Base-by-base conservation (phyloP, 2,329 filamentous ascomycete species). In the Penicillium sp. region DNA sequence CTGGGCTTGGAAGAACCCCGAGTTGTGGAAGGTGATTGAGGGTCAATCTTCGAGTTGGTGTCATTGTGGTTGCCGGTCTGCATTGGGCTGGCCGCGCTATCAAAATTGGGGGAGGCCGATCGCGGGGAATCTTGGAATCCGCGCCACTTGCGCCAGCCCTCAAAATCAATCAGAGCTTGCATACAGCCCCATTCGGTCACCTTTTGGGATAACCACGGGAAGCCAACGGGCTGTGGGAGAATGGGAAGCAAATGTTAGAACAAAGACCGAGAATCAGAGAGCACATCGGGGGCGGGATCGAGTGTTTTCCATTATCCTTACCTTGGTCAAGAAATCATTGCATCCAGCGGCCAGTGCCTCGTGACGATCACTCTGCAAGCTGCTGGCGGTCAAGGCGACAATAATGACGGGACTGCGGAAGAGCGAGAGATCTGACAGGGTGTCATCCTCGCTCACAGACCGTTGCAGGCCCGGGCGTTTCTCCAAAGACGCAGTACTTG, bases 121-220 rank as follows among this genome's bases (percentile, higher is more conserved):
- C 40, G 50, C 28, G 56, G 53, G 12, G 61, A 57, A 39, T 68
- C 68, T 35, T 70, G 71, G 63, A 88, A 91, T 62, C 93, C 88
- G 68, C 95, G 95, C 93, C 93, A 98, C 69, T 89, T 89, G 47
- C 90, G 82, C 93, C 93, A 98, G 52, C 93, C 93, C 66, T 97
- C 91, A 66, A 93, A 97, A 73, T 98, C 93, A 63, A 98, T 97
- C 25, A 98, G 79, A 8, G 93, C 93, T 74, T 97, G 93, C 93
- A 98, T 98, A 74, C 93, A 97, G 48, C 93, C 93, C 93, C 93
- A 98, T 76, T 98, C 93, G 73, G 94, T 96, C 59, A 97, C 90
- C 69, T 98, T 98, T 49, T 91, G 83, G 68, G 96, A 89, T 26
- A 98, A 81, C 90, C 91, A 98, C 50, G 94, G 86, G 65, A 96